Evolutionary conservation across 768 basidiomycete genomes (phyloP).

Genomic region (Suillus plorans): DNA sequence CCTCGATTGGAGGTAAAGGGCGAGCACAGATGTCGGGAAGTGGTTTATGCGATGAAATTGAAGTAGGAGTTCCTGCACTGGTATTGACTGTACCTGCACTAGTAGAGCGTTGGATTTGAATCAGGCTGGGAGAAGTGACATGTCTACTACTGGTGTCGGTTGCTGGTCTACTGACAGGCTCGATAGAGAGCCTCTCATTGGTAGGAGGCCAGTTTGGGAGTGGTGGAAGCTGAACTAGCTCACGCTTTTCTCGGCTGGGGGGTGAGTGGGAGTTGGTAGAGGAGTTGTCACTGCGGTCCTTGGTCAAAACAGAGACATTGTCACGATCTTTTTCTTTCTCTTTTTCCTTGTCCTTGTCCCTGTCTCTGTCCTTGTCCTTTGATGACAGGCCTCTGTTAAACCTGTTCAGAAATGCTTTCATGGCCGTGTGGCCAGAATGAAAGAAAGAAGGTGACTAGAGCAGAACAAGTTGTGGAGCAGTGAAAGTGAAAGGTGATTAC

Average conservation of each 20-base stretch:
- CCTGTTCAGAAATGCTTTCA: conserved; percentile 85
- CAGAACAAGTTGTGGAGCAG: neutral
- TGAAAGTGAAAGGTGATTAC: conserved; percentile 9
- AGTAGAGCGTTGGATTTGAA: conserved; percentile 28
- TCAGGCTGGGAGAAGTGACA: conserved; percentile 13
- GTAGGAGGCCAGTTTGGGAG: conserved; percentile 68
- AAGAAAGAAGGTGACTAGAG: neutral
- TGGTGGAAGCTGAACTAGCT: conserved; percentile 55
- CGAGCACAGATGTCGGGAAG: conserved; percentile 63
- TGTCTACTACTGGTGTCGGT: conserved; percentile 12
- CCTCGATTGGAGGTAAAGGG: conserved; percentile 48
- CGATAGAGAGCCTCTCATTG: conserved; percentile 9
- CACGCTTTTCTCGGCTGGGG: conserved; percentile 52
- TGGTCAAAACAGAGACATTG: conserved; percentile 26
- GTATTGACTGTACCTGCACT: conserved; percentile 34
- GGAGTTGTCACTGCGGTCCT: conserved; percentile 33
- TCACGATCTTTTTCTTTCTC: conserved; percentile 25
- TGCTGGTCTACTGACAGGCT: neutral
- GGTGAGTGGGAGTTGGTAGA: conserved; percentile 23
- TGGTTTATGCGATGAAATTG: conserved; percentile 61
- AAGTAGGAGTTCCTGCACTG: conserved; percentile 41
- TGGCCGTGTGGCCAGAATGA: conserved; percentile 30
- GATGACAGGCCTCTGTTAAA: conserved; percentile 63
- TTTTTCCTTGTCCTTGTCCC: conserved; percentile 42
- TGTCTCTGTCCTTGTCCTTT: conserved; percentile 58